Percentiles rank a stretch among this genome's conserved stretches.
These are phyloP conservation scores for Fusarium guadeloupense DNA, from an alignment of 2,329 filamentous ascomycete species.

Conservation along the genomic window DNA sequence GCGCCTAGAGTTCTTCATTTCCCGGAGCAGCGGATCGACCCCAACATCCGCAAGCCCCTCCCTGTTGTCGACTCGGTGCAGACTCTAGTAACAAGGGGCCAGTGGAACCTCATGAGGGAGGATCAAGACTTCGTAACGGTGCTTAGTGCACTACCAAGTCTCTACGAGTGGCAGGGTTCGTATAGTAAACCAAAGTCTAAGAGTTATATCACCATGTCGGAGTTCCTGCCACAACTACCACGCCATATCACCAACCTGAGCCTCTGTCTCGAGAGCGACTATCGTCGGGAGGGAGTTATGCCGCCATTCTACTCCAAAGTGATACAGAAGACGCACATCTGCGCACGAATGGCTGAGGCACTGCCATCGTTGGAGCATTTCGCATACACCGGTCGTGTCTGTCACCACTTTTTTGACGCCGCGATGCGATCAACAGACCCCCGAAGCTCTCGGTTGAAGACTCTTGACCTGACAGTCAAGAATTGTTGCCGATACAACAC, in stretches of 20 bases:
- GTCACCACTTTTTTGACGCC: slow-evolving; percentile 72
- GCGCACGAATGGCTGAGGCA: slow-evolving; percentile 67
- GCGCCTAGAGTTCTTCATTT: slow-evolving; percentile 69
- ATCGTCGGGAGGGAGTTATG: slow-evolving; percentile 69
- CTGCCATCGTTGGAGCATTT: slow-evolving; percentile 72
- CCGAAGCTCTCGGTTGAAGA: slow-evolving; percentile 64
- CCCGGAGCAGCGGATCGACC: slow-evolving; percentile 32
- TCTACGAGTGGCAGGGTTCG: slow-evolving; percentile 70
- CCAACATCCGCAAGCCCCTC: slow-evolving; percentile 48
- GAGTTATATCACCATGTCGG: slow-evolving; percentile 75
- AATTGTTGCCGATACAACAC: slow-evolving; percentile 72
- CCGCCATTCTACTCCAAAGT: slow-evolving; percentile 70
- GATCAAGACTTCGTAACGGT: slow-evolving; percentile 71
- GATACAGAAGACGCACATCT: slow-evolving; percentile 69
- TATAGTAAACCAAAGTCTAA: slow-evolving; percentile 79
- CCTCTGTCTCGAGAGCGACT: slow-evolving; percentile 76
- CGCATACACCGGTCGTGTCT: slow-evolving; percentile 77
- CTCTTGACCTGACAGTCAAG: slow-evolving; percentile 77
- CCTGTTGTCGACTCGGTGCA: slow-evolving; percentile 64
- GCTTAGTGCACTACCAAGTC: slow-evolving; percentile 69
- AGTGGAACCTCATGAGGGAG: slow-evolving; percentile 78
- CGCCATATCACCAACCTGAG: slow-evolving; percentile 68
- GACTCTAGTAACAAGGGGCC: slow-evolving; percentile 76
- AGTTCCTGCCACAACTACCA: slow-evolving; percentile 68
- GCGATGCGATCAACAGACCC: slow-evolving; percentile 61